These are phyloP conservation scores for Penicillium sp. DNA, from an alignment of 2,329 filamentous ascomycete species.

Conservation along the genomic window DNA sequence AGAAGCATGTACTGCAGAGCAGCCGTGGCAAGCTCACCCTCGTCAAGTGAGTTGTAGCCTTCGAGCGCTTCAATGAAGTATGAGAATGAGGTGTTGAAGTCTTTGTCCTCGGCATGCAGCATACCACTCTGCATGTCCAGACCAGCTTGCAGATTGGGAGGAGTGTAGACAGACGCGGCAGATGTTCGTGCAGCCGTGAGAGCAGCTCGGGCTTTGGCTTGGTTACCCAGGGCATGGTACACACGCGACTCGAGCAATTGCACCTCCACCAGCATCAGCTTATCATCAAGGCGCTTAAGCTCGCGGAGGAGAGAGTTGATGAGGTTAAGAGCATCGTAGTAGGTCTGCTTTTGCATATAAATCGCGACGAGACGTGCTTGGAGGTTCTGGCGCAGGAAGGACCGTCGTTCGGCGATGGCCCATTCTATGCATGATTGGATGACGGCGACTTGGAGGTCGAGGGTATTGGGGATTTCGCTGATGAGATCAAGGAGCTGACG, in stretches of 20 bases:
- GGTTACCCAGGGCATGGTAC: constrained; percentile 96
- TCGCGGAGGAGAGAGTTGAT: constrained; percentile 96
- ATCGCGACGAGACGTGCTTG: constrained; percentile 92
- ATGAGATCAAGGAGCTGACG: constrained; percentile 96
- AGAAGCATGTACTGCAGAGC: constrained; percentile 99
- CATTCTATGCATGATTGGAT: constrained; percentile 99
- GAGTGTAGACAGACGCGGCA: constrained; percentile 95
- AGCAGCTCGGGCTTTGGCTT: constrained; percentile 91
- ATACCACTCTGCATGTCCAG: constrained; percentile 99
- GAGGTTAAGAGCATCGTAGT: constrained; percentile 94
- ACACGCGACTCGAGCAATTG: constrained; percentile 96
- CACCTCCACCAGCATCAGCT: constrained; percentile 95
- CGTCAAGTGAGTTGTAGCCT: constrained; percentile 92
- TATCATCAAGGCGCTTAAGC: constrained; percentile 97
- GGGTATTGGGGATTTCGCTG: constrained; percentile 88
- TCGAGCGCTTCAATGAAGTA: constrained; percentile 99
- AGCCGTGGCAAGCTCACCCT: constrained; percentile 86
- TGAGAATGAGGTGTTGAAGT: constrained; percentile 98
- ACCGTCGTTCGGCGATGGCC: constrained; percentile 91
- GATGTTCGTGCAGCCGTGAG: constrained; percentile 93
- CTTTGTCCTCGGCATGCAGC: constrained; percentile 96
- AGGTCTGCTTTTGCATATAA: constrained; percentile 96
- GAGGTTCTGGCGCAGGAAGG: constrained; percentile 96
- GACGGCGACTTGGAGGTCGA: constrained; percentile 90
- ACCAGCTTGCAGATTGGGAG: constrained; percentile 90